phyloP scores from a whole-genome alignment of 768 basidiomycete species.

The Tricholoma terreum region DNA sequence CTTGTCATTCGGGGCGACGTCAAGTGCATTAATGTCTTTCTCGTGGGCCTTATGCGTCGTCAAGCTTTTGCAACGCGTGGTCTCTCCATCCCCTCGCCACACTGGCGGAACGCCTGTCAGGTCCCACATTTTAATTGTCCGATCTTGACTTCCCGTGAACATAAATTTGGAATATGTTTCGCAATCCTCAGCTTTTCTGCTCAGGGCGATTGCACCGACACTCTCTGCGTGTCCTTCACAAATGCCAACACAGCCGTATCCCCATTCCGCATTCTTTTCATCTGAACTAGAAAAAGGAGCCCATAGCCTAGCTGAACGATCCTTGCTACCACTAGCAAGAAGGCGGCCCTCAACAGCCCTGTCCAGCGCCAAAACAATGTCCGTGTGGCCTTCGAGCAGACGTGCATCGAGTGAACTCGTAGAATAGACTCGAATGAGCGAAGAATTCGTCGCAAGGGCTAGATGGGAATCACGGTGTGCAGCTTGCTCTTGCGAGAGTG shows the following conservation, averaged over 20 bases:
- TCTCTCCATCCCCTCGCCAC: slow-evolving; percentile 22
- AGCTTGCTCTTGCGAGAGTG: slow-evolving; percentile 15
- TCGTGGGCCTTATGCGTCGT: slow-evolving; percentile 91
- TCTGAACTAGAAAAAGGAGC: slow-evolving; percentile 30
- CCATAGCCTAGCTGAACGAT: slow-evolving; percentile 87
- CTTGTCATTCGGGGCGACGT: slow-evolving; percentile 85
- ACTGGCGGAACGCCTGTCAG: slow-evolving; percentile 49
- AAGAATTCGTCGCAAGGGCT: slow-evolving; percentile 97
- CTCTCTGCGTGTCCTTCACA: slow-evolving; percentile 96
- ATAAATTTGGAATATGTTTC: slow-evolving; percentile 54
- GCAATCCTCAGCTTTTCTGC: slow-evolving; percentile 43
- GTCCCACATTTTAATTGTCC: slow-evolving; percentile 99
- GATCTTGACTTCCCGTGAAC: slow-evolving; percentile 95
- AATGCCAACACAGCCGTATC: slow-evolving; percentile 76
- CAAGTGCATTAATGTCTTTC: slow-evolving; percentile 97
- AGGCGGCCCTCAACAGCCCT: slow-evolving; percentile 60
- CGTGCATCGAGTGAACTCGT: slow-evolving; percentile 74
- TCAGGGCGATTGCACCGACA: slow-evolving; percentile 84
- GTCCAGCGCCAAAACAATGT: slow-evolving; percentile 88
- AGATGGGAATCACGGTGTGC: slow-evolving; percentile 61
- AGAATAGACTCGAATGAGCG: slow-evolving; percentile 88
- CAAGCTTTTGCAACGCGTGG: slow-evolving; percentile 66
- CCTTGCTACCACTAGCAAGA: slow-evolving; percentile 92
- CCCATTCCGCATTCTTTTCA: slow-evolving; percentile 31
- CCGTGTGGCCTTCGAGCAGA: slow-evolving; percentile 83